Evolutionary conservation across 805 yeast species (phyloP), one percentile per base, ranked within the genome.

Genomic region (Candida quercuum): DNA sequence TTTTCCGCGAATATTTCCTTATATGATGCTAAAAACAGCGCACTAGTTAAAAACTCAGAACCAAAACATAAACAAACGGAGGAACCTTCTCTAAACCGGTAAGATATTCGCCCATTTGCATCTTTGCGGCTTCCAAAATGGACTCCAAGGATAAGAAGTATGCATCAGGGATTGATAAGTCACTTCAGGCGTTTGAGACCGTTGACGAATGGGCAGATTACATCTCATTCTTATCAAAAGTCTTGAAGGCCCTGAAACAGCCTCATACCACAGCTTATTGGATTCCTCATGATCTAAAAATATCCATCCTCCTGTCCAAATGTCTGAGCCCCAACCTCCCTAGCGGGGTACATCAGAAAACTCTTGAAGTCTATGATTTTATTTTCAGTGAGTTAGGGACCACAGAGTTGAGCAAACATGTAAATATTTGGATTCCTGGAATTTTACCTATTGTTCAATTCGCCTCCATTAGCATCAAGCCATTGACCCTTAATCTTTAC

Each of bases 201-300:
- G 82, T 88, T 2, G 84, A 79, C 23, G 99, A 93, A 64, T 93
- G 99, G 99, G 98, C 99, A 12, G 99, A 93, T 57, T 88, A 91
- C 57, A 93, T 93, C 39, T 82, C 97, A 17, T 89, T 86, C 56
- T 66, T 94, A 32, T 79, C 91, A 2, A 77, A 84, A 42, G 70
- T 94, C 6, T 78, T 79, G 41, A 86, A 87, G 56, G 80, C 94
- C 0, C 60, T 89, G 28, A 75, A 72, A 41, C 61, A 70, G 57
- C 28, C 64, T 43, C 61, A 70, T 49, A 46, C 56, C 47, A 46
- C 61, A 34, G 39, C 60, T 31, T 67, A 74, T 42, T 76, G 77
- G 72, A 68, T 91, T 11, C 98, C 96, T 0, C 70, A 66, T 32
- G 75, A 81, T 3, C 63, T 74, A 12, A 74, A 74, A 34, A 79